Base-by-base conservation (phyloP, 345 rosid genomes). In the Camelina laxa region DNA sequence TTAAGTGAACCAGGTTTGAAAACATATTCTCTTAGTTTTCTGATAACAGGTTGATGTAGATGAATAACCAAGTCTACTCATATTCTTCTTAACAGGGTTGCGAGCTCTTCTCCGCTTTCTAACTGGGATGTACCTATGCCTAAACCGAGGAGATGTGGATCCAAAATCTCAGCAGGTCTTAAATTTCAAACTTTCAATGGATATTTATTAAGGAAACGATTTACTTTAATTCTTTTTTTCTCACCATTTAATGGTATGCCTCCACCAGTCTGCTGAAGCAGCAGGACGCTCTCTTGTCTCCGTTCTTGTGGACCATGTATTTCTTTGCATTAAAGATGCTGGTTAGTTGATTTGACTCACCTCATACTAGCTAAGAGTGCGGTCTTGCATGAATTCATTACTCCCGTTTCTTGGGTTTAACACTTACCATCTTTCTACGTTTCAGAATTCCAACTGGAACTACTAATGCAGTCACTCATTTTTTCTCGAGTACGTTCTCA, bases 21-120 rank as follows among this genome's bases (percentile, higher is more conserved):
- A 4, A 38, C 50, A 44, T 15, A 14, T 30, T 54, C 73, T 66
- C 60, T 51, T 59, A 41, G 67, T 41, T 50, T 60, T 35, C 45
- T n/a, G 67, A 72, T 51, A 50, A 17, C 69, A 59, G n/a, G 44
- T 78, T 60, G 36, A 44, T 77, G 69, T 24, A 31, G 24, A 49
- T 50, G 22, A 31, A 60, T 72, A 53, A 35, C 69, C 53, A 60
- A 72, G 59, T 19, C 49, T 80, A 38, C 59, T 21, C 67, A 19
- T 17, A 66, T 77, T 73, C 31, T 68, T 24, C 82, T 79, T 59
- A 57, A 79, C 80, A 95, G 99, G 99, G 77, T 85, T 95, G 22
- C 98, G 98, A 15, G 99, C 99, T 70, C 90, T 95, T 80, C 92
- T 95, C 38, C 98, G 99, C 75, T 95, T 92, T 84, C 80, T 95